phyloP scores from a whole-genome alignment of 345 rosid genomes.

The Pseudoturritis turrita region DNA sequence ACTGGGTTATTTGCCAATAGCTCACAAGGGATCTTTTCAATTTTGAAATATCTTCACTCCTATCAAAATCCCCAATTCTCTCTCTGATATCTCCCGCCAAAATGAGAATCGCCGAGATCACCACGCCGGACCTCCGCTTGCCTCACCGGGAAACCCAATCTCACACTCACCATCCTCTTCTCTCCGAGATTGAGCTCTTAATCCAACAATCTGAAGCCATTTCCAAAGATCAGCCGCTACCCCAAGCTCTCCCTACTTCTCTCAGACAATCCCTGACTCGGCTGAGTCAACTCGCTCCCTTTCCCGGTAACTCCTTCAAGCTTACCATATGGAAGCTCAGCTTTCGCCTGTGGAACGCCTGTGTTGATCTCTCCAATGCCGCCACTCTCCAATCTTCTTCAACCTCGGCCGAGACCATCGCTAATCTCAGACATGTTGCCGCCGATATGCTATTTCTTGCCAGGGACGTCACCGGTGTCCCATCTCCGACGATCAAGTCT shows the following conservation, averaged over 20 bases:
- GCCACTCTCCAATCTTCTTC: slow-evolving; percentile 41
- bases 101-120: slow-evolving; percentile 86
- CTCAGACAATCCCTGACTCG: slow-evolving; percentile 51
- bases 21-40: background rate
- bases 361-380: slow-evolving; percentile 78
- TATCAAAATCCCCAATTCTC: slow-evolving; percentile 4
- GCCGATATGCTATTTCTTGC: slow-evolving; percentile 84
- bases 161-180: slow-evolving; percentile 31
- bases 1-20: background rate
- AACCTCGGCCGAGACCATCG: slow-evolving; percentile 33
- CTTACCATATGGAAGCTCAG: slow-evolving; percentile 86
- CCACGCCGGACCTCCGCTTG: slow-evolving; percentile 54
- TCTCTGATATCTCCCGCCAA: slow-evolving; percentile 28
- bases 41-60: slow-evolving; percentile 11
- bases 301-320: slow-evolving; percentile 53
- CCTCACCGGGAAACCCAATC: slow-evolving; percentile 15
- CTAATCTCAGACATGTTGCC: slow-evolving; percentile 67
- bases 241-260: slow-evolving; percentile 46
- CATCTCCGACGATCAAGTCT: slow-evolving; percentile 65
- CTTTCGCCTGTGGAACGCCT: slow-evolving; percentile 94
- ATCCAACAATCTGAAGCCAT: slow-evolving; percentile 57
- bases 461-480: slow-evolving; percentile 55
- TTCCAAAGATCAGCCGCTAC: slow-evolving; percentile 30
- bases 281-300: slow-evolving; percentile 54
- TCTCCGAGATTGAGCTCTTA: slow-evolving; percentile 62